Evolutionary conservation across 768 basidiomycete genomes (phyloP).

Genomic region (Panus rudis): DNA sequence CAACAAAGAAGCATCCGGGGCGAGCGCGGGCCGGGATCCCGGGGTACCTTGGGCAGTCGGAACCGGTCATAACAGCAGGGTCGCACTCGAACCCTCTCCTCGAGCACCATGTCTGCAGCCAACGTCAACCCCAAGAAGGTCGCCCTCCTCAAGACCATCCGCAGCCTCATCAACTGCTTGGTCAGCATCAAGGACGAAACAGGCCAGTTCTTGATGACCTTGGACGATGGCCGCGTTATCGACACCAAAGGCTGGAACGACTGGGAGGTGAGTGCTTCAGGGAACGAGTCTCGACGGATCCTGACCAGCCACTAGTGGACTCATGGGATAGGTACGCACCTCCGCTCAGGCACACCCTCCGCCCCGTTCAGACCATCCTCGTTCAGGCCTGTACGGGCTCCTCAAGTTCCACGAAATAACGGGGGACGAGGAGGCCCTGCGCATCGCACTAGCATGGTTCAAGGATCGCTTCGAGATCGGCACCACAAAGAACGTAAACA

Average conservation of each 20-base stretch:
- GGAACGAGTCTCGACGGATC: not conserved
- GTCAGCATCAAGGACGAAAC: slow-evolving; percentile 48
- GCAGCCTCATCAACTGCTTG: slow-evolving; percentile 33
- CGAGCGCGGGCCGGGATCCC: too few relatives aligned
- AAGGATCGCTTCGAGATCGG: slow-evolving; percentile 39
- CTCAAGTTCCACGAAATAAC: slow-evolving; percentile 36
- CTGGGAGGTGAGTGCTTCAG: slow-evolving; percentile 35
- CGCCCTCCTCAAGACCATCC: slow-evolving; percentile 23
- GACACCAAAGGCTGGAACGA: slow-evolving; percentile 56
- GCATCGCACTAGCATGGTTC: slow-evolving; percentile 43
- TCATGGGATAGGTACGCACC: slow-evolving; percentile 33
- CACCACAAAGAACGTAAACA: slow-evolving; percentile 55
- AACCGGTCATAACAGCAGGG: too few relatives aligned
- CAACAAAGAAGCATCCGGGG: too few relatives aligned
- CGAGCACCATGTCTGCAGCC: too few relatives aligned
- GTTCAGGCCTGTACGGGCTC: slow-evolving; percentile 33
- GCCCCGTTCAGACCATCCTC: not conserved
- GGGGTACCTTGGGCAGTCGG: too few relatives aligned
- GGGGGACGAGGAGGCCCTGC: slow-evolving; percentile 29
- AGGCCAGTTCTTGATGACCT: slow-evolving; percentile 41
- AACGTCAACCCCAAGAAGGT: too few relatives aligned
- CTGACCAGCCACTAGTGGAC: slow-evolving; percentile 29
- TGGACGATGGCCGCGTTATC: slow-evolving; percentile 44
- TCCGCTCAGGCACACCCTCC: not conserved
- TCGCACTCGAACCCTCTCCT: too few relatives aligned